Evolutionary conservation across 345 rosid species (phyloP).

Genomic region (Euphorbia pulcherrima): DNA sequence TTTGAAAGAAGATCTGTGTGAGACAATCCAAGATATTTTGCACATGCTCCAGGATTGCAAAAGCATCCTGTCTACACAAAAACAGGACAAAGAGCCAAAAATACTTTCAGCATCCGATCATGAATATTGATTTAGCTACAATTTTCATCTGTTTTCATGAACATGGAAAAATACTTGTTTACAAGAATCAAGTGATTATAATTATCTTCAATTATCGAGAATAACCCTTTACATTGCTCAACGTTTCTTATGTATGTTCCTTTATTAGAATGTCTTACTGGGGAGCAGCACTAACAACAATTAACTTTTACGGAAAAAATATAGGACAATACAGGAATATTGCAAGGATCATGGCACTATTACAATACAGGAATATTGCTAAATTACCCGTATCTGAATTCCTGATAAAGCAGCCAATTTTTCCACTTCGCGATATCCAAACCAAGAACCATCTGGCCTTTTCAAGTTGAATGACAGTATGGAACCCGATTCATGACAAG

Average conservation of each 20-base stretch:
- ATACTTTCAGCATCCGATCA: conserved; percentile 18
- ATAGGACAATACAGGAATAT: not conserved
- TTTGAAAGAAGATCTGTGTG: conserved; percentile 79
- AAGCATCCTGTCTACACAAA: conserved; percentile 95
- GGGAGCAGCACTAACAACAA: not conserved
- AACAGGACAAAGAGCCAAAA: conserved; percentile 17
- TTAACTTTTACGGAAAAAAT: not conserved
- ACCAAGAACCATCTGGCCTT: conserved; percentile 93
- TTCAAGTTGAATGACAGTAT: conserved; percentile 75
- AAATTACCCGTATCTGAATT: conserved; percentile 87
- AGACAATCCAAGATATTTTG: conserved; percentile 82
- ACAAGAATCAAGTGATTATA: not conserved
- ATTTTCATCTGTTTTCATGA: conserved; percentile 2
- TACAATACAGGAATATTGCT: not conserved
- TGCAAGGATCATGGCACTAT: not conserved
- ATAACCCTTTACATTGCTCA: not conserved
- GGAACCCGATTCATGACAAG: conserved; percentile 51
- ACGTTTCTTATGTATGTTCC: not conserved
- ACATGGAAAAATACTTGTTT: conserved; percentile 1
- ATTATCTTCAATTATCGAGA: not conserved
- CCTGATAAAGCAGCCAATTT: conserved; percentile 90
- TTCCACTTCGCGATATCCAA: conserved; percentile 90
- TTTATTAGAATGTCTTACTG: not conserved
- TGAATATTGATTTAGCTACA: not conserved
- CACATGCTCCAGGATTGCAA: conserved; percentile 99